These are phyloP conservation scores for Dactylellina drechsleri DNA, from an alignment of 2,329 filamentous ascomycete species.

Conservation along the genomic window DNA sequence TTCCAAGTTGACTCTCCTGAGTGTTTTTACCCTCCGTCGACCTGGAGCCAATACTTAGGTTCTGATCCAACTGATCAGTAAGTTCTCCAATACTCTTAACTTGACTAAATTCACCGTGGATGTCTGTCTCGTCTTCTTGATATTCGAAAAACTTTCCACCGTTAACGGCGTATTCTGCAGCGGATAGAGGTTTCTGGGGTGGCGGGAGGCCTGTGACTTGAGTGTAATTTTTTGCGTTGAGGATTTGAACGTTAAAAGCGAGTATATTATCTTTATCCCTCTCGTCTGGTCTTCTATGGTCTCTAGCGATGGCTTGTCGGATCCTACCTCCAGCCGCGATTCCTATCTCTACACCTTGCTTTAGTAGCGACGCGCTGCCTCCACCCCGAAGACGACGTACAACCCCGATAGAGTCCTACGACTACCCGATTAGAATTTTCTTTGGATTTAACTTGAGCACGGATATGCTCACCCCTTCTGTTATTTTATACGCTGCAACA, in stretches of 20 bases:
- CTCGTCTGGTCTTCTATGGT: neutral
- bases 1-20: neutral
- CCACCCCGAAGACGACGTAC: neutral
- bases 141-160: slow-evolving; percentile 5
- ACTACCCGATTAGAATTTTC: neutral
- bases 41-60: neutral
- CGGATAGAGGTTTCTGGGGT: neutral
- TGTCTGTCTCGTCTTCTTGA: neutral
- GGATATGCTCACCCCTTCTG: no score
- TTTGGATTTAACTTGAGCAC: neutral
- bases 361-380: neutral
- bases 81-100: slow-evolving; percentile 11
- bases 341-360: neutral
- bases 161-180: neutral
- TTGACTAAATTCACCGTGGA: slow-evolving; percentile 14
- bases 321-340: slow-evolving; percentile 7
- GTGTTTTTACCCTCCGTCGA: neutral
- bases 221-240: slow-evolving; percentile 15
- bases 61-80: neutral
- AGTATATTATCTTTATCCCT: slow-evolving; percentile 22
- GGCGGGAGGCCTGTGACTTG: slow-evolving; percentile 3
- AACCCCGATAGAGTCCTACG: slow-evolving; percentile 2
- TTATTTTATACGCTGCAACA: no score
- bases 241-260: slow-evolving; percentile 19
- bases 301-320: slow-evolving; percentile 3